Evolutionary conservation across 139 green algal species (phyloP).

Genomic region (Pseudopediastrum boryanum): DNA sequence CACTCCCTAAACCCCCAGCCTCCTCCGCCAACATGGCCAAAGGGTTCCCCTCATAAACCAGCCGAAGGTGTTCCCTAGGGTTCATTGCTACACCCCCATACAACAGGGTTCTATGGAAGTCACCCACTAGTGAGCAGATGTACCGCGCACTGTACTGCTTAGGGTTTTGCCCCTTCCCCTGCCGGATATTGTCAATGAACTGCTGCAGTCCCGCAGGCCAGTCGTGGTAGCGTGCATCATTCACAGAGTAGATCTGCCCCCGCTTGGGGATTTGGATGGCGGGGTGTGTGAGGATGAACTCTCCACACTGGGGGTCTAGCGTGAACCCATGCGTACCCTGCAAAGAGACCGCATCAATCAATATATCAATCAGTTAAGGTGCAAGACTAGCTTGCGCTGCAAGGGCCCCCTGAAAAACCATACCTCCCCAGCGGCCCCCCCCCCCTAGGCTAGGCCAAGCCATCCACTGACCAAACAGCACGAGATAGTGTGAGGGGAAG

Average conservation of each 20-base stretch:
- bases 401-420: too few species aligned
- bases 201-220: constrained; percentile 63
- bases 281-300: constrained; percentile 86
- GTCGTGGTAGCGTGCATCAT: constrained; percentile 79
- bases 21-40: constrained; percentile 66
- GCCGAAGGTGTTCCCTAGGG: constrained; percentile 65
- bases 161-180: constrained; percentile 61
- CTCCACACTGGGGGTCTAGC: constrained; percentile 68
- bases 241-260: constrained; percentile 81
- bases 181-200: constrained; percentile 70
- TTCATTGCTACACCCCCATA: constrained; percentile 61
- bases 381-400: too few species aligned
- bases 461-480: too few species aligned
- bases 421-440: too few species aligned
- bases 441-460: too few species aligned
- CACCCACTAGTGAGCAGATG: constrained; percentile 69
- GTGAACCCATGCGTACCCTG: constrained; percentile 74
- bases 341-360: neutral
- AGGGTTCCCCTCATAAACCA: constrained; percentile 75
- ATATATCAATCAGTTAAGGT: too few species aligned
- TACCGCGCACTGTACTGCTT: constrained; percentile 80
- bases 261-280: constrained; percentile 67
- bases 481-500: too few species aligned
- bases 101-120: constrained; percentile 74
- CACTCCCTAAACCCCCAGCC: constrained; percentile 71